Conservation (phyloP, 495 filamentous ascomycete genomes). For the Tuber indicum region DNA sequence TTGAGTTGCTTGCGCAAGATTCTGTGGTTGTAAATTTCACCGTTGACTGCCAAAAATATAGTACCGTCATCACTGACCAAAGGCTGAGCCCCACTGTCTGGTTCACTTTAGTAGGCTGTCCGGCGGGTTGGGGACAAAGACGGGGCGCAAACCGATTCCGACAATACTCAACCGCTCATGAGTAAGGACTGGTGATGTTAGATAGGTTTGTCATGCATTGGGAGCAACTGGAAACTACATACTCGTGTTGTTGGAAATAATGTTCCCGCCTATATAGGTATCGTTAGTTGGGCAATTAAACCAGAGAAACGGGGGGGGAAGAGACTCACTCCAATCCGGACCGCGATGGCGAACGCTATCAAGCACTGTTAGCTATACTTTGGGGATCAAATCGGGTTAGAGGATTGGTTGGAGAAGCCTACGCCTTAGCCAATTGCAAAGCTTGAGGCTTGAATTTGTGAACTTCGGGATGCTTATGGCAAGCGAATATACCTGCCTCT, state of each 20-base stretch:
- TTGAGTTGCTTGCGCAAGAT: slow-evolving; percentile 79
- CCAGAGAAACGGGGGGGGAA: slow-evolving; percentile 1
- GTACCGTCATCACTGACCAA: slow-evolving; percentile 83
- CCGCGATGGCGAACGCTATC: slow-evolving; percentile 86
- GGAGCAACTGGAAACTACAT: slow-evolving; percentile 45
- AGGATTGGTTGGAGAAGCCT: slow-evolving; percentile 43
- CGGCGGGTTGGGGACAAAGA: neutral
- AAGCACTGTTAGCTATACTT: slow-evolving; percentile 43
- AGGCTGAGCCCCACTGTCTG: slow-evolving; percentile 91
- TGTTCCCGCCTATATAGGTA: slow-evolving; percentile 66
- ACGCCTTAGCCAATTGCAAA: slow-evolving; percentile 93
- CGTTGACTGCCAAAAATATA: slow-evolving; percentile 92
- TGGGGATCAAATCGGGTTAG: neutral
- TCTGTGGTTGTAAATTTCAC: slow-evolving; percentile 99
- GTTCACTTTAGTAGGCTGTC: slow-evolving; percentile 28
- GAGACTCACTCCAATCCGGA: slow-evolving; percentile 90
- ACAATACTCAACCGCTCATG: slow-evolving; percentile 97
- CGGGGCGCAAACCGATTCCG: slow-evolving; percentile 69
- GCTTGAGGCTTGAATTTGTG: slow-evolving; percentile 94
- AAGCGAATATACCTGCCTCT: slow-evolving; percentile 79
- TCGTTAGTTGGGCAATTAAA: slow-evolving; percentile 4
- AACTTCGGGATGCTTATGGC: slow-evolving; percentile 94
- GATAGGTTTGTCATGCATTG: slow-evolving; percentile 36
- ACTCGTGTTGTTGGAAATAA: slow-evolving; percentile 79
- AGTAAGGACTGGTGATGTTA: slow-evolving; percentile 65